These are phyloP conservation scores for Acacia melanoxylon DNA, from an alignment of 306 rosid species.

Conservation along the genomic window DNA sequence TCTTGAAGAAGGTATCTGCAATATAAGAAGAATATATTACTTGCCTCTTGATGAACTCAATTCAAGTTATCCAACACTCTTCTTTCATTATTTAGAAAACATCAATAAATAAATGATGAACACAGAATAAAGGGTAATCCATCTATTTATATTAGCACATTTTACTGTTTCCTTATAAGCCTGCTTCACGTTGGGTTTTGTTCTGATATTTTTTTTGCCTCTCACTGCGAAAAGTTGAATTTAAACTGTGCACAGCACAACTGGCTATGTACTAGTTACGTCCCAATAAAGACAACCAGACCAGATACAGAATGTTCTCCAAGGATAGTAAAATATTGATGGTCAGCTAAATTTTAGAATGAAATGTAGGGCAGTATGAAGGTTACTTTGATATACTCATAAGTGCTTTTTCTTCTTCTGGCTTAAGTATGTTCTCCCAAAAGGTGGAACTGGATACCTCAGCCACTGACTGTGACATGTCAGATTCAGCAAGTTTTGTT, in stretches of 20 bases:
- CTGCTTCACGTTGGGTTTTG: background rate
- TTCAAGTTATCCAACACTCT: background rate
- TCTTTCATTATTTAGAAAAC: background rate
- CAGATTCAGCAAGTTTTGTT: too few relatives aligned
- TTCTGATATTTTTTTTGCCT: background rate
- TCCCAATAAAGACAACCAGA: conserved; percentile 7
- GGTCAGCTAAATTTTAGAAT: too few relatives aligned
- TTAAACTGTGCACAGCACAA: background rate
- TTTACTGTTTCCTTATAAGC: background rate
- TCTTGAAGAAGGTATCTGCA: conserved; percentile 90
- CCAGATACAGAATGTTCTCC: conserved; percentile 15
- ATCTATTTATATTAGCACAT: background rate
- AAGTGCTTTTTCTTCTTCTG: too few relatives aligned
- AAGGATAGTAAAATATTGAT: conserved; percentile 10
- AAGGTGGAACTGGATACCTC: too few relatives aligned
- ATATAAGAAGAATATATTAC: conserved; percentile 19
- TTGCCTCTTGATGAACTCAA: background rate
- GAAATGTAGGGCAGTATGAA: too few relatives aligned
- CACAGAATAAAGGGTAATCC: conserved; percentile 13
- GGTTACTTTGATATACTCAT: too few relatives aligned
- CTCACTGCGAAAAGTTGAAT: background rate
- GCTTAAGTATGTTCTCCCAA: too few relatives aligned
- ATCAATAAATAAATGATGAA: background rate
- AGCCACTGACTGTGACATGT: too few relatives aligned
- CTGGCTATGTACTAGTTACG: background rate